Base-by-base conservation (phyloP, 2,329 filamentous ascomycete species). In the Paecilomyces sp. region DNA sequence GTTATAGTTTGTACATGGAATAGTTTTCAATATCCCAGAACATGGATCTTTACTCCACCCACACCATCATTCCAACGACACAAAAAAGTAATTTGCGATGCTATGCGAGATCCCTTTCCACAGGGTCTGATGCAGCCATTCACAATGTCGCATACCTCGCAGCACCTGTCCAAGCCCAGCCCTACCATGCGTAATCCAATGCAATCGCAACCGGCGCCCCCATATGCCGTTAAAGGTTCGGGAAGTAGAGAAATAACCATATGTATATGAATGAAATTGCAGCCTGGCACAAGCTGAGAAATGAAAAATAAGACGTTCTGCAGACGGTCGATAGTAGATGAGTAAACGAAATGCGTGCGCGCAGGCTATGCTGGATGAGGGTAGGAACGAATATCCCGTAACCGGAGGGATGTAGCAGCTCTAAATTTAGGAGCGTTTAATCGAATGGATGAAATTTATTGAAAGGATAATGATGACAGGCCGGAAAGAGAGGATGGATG, bases 31-130 rank as follows among this genome's bases (percentile, higher is more conserved):
- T 47, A 47, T 47, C 41, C 41, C n/a, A 47, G 9, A 18, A 22
- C n/a, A 47, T 7, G 41, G n/a, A n/a, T 22, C 41, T 47, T 47
- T 47, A n/a, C 41, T 77, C 12, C 33, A 69, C 60, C 61, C 9
- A 54, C 13, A 18, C n/a, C 36, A 41, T 18, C 41, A 47, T 7
- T 3, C 41, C n/a, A 2, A 47, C 5, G 15, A 47, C 41, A 3
- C n/a, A n/a, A 47, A 8, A 47, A 28, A 18, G n/a, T 18, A 18
- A n/a, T n/a, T 22, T 18, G 41, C 15, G n/a, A 47, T 18, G 41
- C 36, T n/a, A 15, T 47, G 15, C 41, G 4, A 9, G 4, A 47
- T 22, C n/a, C n/a, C n/a, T 15, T n/a, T 22, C 7, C 5, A 7
- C 41, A 22, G 41, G 6, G 5, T 22, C 41, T 9, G 41, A 5